Evolutionary conservation across 208 protist genomes (phyloP).

Genomic region (Trichomonas gallinae): DNA sequence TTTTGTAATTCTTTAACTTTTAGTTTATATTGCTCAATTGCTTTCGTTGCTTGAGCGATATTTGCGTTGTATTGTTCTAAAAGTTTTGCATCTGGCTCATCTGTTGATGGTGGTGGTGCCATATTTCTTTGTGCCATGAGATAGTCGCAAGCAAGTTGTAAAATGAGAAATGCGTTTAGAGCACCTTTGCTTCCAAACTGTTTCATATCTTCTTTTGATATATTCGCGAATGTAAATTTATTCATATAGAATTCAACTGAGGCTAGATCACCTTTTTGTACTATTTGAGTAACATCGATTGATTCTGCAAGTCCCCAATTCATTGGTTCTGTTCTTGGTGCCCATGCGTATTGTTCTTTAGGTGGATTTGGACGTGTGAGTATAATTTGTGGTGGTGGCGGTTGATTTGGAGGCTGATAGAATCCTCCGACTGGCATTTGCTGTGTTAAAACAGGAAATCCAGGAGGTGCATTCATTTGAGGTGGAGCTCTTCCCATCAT

Average conservation of each 20-base stretch:
- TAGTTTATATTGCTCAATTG: not conserved
- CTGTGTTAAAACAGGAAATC: not conserved
- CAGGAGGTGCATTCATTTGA: not conserved
- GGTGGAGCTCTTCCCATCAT: not conserved
- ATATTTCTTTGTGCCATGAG: not conserved
- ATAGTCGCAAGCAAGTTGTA: not conserved
- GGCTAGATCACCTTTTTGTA: not conserved
- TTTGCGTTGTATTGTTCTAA: not conserved
- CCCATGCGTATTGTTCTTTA: not conserved
- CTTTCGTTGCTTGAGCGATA: not conserved
- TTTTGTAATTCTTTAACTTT: not conserved
- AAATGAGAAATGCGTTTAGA: not conserved
- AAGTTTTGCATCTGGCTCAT: not conserved
- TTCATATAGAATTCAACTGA: slow-evolving; percentile 13
- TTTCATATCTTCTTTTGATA: not conserved
- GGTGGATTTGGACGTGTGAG: not conserved
- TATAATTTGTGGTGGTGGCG: not conserved
- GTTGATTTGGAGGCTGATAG: not conserved
- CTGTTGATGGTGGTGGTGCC: not conserved
- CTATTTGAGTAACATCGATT: not conserved
- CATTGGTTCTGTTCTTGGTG: not conserved
- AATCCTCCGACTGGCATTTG: not conserved
- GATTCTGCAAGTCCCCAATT: not conserved
- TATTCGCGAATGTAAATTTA: not conserved
- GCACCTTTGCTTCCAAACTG: not conserved